These are phyloP conservation scores for Aureobasidium sp. DNA, from an alignment of 2,329 filamentous ascomycete genomes.

Conservation along the genomic window DNA sequence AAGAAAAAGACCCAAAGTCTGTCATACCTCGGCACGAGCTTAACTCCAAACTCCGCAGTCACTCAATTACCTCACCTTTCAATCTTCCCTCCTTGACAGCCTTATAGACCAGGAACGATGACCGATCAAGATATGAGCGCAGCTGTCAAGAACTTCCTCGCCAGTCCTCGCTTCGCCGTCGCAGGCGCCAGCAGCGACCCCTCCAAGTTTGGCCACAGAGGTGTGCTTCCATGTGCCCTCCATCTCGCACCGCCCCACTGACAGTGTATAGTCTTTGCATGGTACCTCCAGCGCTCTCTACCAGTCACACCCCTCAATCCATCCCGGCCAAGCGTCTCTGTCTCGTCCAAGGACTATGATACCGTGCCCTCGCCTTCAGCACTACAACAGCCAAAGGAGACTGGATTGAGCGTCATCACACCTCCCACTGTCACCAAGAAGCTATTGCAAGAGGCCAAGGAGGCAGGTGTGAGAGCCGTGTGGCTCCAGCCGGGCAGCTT, in stretches of 20 bases:
- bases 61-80: not conserved
- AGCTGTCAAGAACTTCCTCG: conserved; percentile 72
- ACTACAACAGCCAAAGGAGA: conserved; percentile 60
- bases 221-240: conserved; percentile 38
- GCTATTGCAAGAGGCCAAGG: conserved; percentile 70
- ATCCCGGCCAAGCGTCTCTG: conserved; percentile 55
- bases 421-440: conserved; percentile 69
- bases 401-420: conserved; percentile 79
- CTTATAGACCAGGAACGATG: not conserved
- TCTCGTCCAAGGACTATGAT: conserved; percentile 51
- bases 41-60: not conserved
- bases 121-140: conserved; percentile 50
- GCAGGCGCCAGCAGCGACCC: conserved; percentile 82
- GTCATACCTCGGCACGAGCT: conserved; percentile 4
- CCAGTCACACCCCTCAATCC: conserved; percentile 83
- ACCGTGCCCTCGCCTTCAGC: conserved; percentile 60
- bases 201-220: conserved; percentile 81
- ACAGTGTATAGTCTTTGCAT: conserved; percentile 63
- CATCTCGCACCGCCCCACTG: not conserved
- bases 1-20: not conserved
- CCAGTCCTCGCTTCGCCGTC: conserved; percentile 72
- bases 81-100: not conserved
- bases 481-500: conserved; percentile 92
- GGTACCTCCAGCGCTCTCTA: conserved; percentile 74
- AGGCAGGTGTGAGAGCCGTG: conserved; percentile 64